Percentiles rank a stretch among this genome's conserved stretches.
Conservation (phyloP, 140 eudicot species). For the Ambrosia hybrid region DNA sequence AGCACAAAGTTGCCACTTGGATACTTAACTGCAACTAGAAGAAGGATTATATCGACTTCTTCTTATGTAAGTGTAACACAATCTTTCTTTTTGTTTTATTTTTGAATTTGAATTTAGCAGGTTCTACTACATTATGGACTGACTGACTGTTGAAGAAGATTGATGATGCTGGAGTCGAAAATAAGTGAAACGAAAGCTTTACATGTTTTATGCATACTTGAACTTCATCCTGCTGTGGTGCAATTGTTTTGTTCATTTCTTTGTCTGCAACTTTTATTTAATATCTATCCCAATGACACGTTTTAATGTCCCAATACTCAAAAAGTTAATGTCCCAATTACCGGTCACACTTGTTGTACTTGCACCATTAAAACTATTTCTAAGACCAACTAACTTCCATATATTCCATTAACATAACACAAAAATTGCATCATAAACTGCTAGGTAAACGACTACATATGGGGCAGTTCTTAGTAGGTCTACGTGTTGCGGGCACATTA, state of each 20-base stretch:
- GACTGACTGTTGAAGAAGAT: constrained; percentile 17
- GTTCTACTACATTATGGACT: constrained; percentile 12
- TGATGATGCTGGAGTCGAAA: constrained; percentile 21
- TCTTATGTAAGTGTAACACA: background rate
- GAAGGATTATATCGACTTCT: background rate
- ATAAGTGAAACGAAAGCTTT: constrained; percentile 6
- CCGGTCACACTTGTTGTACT: background rate
- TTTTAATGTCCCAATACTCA: no score
- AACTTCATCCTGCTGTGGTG: constrained; percentile 11
- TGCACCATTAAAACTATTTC: background rate
- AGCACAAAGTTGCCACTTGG: background rate
- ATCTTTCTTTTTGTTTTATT: background rate
- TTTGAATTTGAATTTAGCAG: constrained; percentile 15
- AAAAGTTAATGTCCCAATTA: no score
- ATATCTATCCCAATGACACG: background rate
- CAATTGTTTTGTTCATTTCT: background rate
- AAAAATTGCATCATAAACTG: background rate
- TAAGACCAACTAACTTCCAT: background rate
- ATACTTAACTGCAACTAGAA: background rate
- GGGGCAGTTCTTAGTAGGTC: no score
- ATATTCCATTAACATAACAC: background rate
- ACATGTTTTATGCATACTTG: constrained; percentile 2
- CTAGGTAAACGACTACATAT: no score
- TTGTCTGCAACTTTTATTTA: background rate
- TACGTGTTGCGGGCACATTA: no score